phyloP scores from a whole-genome alignment of 805 yeast genomes.

The Teunomyces lycoperdinae region DNA sequence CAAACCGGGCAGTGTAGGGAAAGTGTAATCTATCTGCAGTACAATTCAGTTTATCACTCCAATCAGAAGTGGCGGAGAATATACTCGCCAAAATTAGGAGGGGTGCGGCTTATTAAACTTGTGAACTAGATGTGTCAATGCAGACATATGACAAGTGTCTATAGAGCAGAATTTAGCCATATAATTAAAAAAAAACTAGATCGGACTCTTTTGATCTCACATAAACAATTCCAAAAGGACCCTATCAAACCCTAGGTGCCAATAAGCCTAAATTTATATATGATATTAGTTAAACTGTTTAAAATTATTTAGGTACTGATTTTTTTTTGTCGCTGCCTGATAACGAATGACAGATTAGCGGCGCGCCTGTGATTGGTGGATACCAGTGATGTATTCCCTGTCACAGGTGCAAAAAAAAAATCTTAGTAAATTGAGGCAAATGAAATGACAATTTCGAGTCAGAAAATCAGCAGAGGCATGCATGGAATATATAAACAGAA shows the following conservation, averaged over 20 bases:
- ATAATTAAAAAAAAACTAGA: not conserved
- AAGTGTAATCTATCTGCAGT: not conserved
- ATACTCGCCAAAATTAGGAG: not conserved
- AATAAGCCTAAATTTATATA: conserved; percentile 2
- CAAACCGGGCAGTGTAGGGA: not conserved
- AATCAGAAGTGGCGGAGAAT: not conserved
- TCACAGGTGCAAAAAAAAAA: not conserved
- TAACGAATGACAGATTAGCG: conserved; percentile 2
- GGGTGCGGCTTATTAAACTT: conserved; percentile 1
- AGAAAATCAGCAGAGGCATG: not conserved
- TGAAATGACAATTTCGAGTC: conserved; percentile 1
- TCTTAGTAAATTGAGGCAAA: not conserved
- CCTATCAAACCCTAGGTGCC: not conserved
- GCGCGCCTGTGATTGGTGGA: conserved; percentile 5
- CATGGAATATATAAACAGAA: conserved; percentile 3
- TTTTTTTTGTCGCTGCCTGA: not conserved
- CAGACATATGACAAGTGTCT: not conserved
- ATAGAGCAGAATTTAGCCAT: not conserved
- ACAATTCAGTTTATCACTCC: not conserved
- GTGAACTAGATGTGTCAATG: not conserved
- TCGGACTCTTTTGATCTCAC: no score
- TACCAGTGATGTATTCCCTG: not conserved
- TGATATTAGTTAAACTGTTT: not conserved
- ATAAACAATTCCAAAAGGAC: not conserved
- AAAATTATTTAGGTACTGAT: not conserved